phyloP scores from a whole-genome alignment of 192 early-diverging fungal genomes.

The Coemansia aciculifera region DNA sequence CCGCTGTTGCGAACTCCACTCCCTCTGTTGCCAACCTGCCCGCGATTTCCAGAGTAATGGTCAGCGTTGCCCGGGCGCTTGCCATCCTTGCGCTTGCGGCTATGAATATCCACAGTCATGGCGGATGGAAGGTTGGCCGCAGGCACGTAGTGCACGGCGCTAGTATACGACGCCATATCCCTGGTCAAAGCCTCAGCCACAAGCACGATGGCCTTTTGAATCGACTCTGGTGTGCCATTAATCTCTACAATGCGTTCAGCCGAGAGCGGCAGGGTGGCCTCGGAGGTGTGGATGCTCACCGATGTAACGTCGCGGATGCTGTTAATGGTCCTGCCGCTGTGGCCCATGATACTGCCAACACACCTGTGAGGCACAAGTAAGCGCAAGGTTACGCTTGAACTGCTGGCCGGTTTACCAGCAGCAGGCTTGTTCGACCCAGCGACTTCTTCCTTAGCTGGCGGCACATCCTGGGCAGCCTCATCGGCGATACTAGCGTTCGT shows the following conservation, averaged over 20 bases:
- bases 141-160: conserved; percentile 43
- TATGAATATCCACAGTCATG: conserved; percentile 49
- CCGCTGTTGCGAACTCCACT: conserved; percentile 9
- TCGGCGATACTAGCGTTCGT: conserved; percentile 1
- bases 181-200: conserved; percentile 40
- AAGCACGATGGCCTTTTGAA: conserved; percentile 39
- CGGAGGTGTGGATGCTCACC: conserved; percentile 50
- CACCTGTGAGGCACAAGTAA: conserved; percentile 54
- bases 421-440: neutral
- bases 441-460: neutral
- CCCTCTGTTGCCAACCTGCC: conserved; percentile 18
- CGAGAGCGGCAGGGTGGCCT: conserved; percentile 41
- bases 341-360: conserved; percentile 57
- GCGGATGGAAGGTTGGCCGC: conserved; percentile 50
- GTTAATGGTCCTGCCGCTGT: conserved; percentile 52
- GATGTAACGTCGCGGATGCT: conserved; percentile 36
- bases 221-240: conserved; percentile 35
- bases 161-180: conserved; percentile 41
- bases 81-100: conserved; percentile 39
- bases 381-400: conserved; percentile 24
- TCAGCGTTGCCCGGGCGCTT: conserved; percentile 30
- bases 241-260: conserved; percentile 49
- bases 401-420: neutral
- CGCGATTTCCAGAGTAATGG: conserved; percentile 13
- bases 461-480: neutral